A percentile compares a stretch with the other conserved stretches of the same genome.
phyloP scores from a whole-genome alignment of 345 rosid genomes.

The Camelina hispida region DNA sequence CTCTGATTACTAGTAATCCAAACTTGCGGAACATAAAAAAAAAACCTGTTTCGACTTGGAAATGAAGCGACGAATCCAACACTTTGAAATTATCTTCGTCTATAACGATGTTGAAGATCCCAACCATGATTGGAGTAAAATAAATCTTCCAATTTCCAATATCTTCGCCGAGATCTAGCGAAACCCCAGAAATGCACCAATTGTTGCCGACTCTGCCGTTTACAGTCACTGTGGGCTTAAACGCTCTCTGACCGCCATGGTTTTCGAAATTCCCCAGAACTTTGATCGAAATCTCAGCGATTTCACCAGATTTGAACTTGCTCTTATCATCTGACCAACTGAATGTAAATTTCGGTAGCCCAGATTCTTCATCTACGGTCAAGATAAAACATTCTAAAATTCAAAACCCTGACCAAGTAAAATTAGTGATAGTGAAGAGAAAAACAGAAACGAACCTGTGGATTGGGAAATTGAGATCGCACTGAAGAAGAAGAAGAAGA shows the following conservation, averaged over 20 bases:
- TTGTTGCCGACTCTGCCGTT: conserved; percentile 79
- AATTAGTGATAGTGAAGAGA: background rate
- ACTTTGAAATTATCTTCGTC: conserved; percentile 64
- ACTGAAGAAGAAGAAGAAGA: conserved; percentile 16
- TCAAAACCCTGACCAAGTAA: background rate
- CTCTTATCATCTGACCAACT: conserved; percentile 74
- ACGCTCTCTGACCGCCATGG: conserved; percentile 48
- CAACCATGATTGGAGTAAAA: conserved; percentile 66
- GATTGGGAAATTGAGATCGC: conserved; percentile 27
- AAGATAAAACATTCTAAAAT: background rate
- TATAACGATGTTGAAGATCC: conserved; percentile 64
- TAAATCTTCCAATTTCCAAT: conserved; percentile 58
- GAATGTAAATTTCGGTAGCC: conserved; percentile 63
- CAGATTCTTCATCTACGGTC: conserved; percentile 51
- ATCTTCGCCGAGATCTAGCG: conserved; percentile 49
- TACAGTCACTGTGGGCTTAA: conserved; percentile 63
- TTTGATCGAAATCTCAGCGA: conserved; percentile 55
- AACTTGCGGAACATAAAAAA: too few species aligned
- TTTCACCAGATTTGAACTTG: conserved; percentile 70
- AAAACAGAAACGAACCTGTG: conserved; percentile 36
- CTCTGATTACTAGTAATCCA: background rate
- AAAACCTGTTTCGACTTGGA: conserved; percentile 69
- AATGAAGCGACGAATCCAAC: conserved; percentile 85
- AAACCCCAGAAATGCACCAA: conserved; percentile 67
- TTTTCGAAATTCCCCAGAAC: conserved; percentile 63